phyloP scores from a whole-genome alignment of 768 basidiomycete species.

The Leccinum variicolor region DNA sequence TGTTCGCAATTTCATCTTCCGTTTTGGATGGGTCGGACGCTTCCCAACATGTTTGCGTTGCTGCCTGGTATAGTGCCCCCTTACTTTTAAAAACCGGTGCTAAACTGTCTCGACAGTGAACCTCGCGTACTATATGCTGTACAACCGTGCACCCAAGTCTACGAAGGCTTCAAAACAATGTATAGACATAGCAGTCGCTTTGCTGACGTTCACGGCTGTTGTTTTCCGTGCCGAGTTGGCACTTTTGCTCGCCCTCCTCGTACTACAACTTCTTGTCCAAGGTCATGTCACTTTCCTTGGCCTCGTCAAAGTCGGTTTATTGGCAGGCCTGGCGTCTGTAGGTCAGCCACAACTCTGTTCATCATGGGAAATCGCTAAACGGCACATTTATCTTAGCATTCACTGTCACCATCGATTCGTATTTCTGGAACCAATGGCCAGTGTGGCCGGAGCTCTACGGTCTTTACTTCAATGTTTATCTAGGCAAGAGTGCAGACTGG shows the following conservation, averaged over 20 bases:
- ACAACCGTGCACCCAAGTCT: slow-evolving; percentile 36
- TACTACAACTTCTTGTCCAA: slow-evolving; percentile 47
- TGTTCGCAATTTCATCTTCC: slow-evolving; percentile 86
- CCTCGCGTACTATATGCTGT: slow-evolving; percentile 49
- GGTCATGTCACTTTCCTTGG: slow-evolving; percentile 41
- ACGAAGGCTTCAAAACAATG: slow-evolving; percentile 33
- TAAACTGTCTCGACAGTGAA: slow-evolving; percentile 41
- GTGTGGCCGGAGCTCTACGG: slow-evolving; percentile 87
- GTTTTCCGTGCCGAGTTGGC: slow-evolving; percentile 81
- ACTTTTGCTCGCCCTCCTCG: slow-evolving; percentile 60
- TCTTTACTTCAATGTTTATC: slow-evolving; percentile 79
- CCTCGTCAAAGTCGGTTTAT: slow-evolving; percentile 48
- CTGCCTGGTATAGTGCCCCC: slow-evolving; percentile 55
- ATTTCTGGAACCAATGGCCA: slow-evolving; percentile 71
- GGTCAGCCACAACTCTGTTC: slow-evolving; percentile 36
- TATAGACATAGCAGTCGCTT: slow-evolving; percentile 43
- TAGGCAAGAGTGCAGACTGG: slow-evolving; percentile 90
- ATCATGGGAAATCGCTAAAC: not conserved
- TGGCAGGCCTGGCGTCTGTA: slow-evolving; percentile 47
- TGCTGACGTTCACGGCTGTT: slow-evolving; percentile 65
- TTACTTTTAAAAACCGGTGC: not conserved
- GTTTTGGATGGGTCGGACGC: slow-evolving; percentile 90
- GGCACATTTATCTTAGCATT: slow-evolving; percentile 38
- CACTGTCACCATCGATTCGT: slow-evolving; percentile 72
- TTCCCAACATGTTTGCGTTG: slow-evolving; percentile 93